Evolutionary conservation across 1,284 basidiomycete genomes (phyloP).

Genomic region (Leucoagaricus sp.): DNA sequence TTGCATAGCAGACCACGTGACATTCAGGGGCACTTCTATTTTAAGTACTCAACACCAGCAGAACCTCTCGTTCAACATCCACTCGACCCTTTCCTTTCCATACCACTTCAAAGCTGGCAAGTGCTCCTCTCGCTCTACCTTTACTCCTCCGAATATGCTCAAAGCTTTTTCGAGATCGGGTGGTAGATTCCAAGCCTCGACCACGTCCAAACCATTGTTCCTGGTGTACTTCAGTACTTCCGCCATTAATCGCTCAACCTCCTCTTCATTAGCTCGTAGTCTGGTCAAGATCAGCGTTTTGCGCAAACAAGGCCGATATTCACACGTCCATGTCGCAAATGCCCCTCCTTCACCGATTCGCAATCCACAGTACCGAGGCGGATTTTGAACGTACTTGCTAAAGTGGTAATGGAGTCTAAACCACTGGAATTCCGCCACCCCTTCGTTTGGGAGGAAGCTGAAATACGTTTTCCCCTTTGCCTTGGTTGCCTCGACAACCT

Average conservation of each 20-base stretch:
- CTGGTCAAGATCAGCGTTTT: slow-evolving; percentile 53
- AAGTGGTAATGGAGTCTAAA: slow-evolving; percentile 27
- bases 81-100: slow-evolving; percentile 43
- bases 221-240: slow-evolving; percentile 40
- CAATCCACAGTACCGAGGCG: slow-evolving; percentile 42
- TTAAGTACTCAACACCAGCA: slow-evolving; percentile 24
- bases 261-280: slow-evolving; percentile 34
- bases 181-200: slow-evolving; percentile 61
- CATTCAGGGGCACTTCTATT: background rate
- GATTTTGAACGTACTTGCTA: slow-evolving; percentile 24
- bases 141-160: slow-evolving; percentile 37
- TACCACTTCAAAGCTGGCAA: slow-evolving; percentile 62
- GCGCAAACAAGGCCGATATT: slow-evolving; percentile 33
- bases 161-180: slow-evolving; percentile 36
- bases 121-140: slow-evolving; percentile 44
- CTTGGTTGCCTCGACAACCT: slow-evolving; percentile 22
- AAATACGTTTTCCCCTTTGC: slow-evolving; percentile 25
- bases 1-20: slow-evolving; percentile 3
- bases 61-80: slow-evolving; percentile 54
- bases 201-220: slow-evolving; percentile 37
- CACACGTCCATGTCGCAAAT: slow-evolving; percentile 59
- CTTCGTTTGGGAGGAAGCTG: slow-evolving; percentile 45
- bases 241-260: slow-evolving; percentile 41
- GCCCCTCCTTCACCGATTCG: slow-evolving; percentile 17
- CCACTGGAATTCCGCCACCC: slow-evolving; percentile 47